Conservation (phyloP, 371 early-diverging fungal species). For the Zopfochytrium polystomum region DNA sequence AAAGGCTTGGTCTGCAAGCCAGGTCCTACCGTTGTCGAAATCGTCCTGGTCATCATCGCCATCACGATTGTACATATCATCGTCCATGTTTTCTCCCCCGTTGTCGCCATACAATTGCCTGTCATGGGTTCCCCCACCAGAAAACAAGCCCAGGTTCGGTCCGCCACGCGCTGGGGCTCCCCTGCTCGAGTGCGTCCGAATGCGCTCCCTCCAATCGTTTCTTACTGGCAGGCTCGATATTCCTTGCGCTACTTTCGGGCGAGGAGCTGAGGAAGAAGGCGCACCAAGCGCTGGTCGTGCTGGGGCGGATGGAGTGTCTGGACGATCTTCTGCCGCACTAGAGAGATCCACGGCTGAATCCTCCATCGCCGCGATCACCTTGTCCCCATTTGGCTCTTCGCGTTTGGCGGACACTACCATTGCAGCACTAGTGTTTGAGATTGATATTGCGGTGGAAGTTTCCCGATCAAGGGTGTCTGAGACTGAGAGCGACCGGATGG, state of each 20-base stretch:
- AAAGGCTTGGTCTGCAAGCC: not conserved
- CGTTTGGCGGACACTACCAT: no score
- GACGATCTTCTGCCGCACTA: not conserved
- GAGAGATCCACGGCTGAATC: not conserved
- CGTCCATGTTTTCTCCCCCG: conserved; percentile 1
- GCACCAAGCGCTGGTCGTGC: not conserved
- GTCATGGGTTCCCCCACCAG: not conserved
- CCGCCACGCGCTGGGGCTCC: not conserved
- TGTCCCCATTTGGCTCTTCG: no score
- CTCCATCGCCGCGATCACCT: no score
- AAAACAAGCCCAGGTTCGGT: not conserved
- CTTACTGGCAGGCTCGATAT: not conserved
- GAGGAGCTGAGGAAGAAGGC: not conserved
- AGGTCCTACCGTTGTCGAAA: conserved; percentile 1
- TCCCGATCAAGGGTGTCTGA: no score
- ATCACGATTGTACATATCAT: not conserved
- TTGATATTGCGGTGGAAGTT: no score
- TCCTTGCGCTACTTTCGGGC: not conserved
- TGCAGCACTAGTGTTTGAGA: no score
- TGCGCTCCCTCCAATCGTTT: not conserved
- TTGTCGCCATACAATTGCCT: not conserved
- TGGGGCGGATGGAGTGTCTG: not conserved
- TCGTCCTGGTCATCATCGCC: not conserved
- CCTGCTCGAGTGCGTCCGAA: not conserved
- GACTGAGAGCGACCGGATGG: no score